Evolutionary conservation across 2,329 filamentous ascomycete species (phyloP).

Genomic region (Gnomoniopsis smithogilvyi): DNA sequence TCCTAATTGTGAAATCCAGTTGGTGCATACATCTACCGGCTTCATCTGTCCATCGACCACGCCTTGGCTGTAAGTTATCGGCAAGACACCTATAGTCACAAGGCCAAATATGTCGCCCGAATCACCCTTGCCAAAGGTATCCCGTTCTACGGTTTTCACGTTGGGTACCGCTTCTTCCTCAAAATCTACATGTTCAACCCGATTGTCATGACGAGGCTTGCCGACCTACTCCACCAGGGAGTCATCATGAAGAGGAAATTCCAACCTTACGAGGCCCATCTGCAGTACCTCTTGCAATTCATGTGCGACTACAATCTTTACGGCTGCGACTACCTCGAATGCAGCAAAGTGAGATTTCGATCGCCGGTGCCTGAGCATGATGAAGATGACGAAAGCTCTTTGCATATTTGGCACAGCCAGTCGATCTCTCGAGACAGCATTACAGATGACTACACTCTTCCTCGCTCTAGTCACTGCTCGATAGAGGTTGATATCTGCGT

Average conservation of each 20-base stretch:
- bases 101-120: constrained; percentile 74
- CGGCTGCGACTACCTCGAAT: constrained; percentile 84
- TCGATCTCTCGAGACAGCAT: constrained; percentile 61
- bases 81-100: constrained; percentile 66
- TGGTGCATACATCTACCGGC: constrained; percentile 67
- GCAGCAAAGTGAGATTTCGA: constrained; percentile 68
- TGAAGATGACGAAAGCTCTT: constrained; percentile 52
- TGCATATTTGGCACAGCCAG: constrained; percentile 76
- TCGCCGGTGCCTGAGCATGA: constrained; percentile 68
- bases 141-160: constrained; percentile 93
- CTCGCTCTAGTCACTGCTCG: constrained; percentile 80
- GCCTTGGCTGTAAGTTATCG: constrained; percentile 84
- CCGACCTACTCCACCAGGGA: constrained; percentile 84
- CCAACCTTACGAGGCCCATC: constrained; percentile 90
- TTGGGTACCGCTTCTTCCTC: constrained; percentile 86
- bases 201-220: constrained; percentile 77
- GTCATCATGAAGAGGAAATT: constrained; percentile 79
- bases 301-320: constrained; percentile 99
- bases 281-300: constrained; percentile 92
- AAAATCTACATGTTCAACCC: constrained; percentile 96
- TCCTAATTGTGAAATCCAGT: constrained; percentile 44
- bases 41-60: constrained; percentile 87
- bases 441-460: constrained; percentile 61
- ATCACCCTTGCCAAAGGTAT: constrained; percentile 90
- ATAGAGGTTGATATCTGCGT: constrained; percentile 88